phyloP scores from a whole-genome alignment of 2,329 filamentous ascomycete species.

The Colletotrichum tabaci region DNA sequence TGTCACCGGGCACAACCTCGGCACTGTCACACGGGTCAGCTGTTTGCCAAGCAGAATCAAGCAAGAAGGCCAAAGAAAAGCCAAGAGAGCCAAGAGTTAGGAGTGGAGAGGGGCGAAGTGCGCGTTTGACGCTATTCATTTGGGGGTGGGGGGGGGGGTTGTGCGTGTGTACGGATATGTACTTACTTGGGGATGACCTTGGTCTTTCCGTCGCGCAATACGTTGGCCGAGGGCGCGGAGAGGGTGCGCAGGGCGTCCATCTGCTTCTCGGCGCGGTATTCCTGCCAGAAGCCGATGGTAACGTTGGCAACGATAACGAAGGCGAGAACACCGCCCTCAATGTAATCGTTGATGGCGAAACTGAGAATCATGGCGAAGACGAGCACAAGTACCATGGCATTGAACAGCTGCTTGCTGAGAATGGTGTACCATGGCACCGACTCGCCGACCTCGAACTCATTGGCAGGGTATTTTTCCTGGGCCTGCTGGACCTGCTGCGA shows the following conservation, averaged over 20 bases:
- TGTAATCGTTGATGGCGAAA: constrained; percentile 77
- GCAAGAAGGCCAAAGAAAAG: constrained; percentile 2
- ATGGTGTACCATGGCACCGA: constrained; percentile 81
- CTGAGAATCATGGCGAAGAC: constrained; percentile 82
- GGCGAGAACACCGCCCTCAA: constrained; percentile 77
- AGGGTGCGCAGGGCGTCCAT: constrained; percentile 76
- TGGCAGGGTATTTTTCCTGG: constrained; percentile 73
- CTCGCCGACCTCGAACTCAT: constrained; percentile 79
- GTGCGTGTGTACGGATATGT: constrained; percentile 18
- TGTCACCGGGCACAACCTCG: constrained; percentile 80
- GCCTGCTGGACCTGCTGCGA: constrained; percentile 71
- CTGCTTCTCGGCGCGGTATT: constrained; percentile 76
- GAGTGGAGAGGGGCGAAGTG: background rate
- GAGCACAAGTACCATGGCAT: constrained; percentile 85
- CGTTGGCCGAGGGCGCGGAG: constrained; percentile 74
- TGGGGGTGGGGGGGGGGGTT: background rate
- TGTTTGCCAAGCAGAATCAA: constrained; percentile 36
- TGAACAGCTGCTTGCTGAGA: constrained; percentile 79
- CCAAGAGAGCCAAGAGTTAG: constrained; percentile 11
- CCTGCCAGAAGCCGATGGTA: constrained; percentile 76
- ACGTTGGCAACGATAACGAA: constrained; percentile 80
- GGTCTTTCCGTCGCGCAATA: constrained; percentile 72
- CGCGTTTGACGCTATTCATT: background rate
- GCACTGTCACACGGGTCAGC: constrained; percentile 57
- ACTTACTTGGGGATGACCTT: constrained; percentile 71